phyloP scores from a whole-genome alignment of 2,329 filamentous ascomycete species.

The Epichloe gansuensis region DNA sequence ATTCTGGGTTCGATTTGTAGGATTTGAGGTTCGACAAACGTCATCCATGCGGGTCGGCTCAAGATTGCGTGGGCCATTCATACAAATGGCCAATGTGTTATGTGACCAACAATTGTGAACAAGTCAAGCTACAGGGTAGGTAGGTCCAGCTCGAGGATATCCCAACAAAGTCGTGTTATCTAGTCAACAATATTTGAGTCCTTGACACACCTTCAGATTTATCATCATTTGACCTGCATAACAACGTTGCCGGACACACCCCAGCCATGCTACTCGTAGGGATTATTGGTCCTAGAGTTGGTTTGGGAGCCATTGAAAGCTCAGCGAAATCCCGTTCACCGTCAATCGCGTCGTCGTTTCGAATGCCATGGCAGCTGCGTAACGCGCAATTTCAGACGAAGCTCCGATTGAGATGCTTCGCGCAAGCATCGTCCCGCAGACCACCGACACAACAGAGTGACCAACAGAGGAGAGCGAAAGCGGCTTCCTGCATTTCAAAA shows the following conservation, averaged over 20 bases:
- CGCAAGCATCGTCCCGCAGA: background rate
- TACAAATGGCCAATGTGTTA: too few relatives aligned
- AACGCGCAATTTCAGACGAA: background rate
- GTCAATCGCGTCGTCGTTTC: background rate
- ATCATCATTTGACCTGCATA: background rate
- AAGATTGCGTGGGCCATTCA: too few relatives aligned
- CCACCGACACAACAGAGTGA: background rate
- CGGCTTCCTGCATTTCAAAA: constrained; percentile 8
- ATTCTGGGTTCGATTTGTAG: too few relatives aligned
- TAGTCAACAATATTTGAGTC: too few relatives aligned
- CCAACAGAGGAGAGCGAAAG: constrained; percentile 12
- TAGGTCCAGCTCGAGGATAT: too few relatives aligned
- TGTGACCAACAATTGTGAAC: too few relatives aligned
- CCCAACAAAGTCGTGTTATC: too few relatives aligned
- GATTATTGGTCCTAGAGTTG: background rate
- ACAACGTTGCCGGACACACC: background rate
- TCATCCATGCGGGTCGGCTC: too few relatives aligned
- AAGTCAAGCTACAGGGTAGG: too few relatives aligned
- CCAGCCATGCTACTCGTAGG: background rate
- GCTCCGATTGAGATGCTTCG: background rate
- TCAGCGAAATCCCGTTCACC: background rate
- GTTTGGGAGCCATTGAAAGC: background rate
- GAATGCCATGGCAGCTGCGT: background rate
- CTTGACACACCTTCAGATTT: too few relatives aligned
- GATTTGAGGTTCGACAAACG: too few relatives aligned